These are phyloP conservation scores for Sapria himalayana DNA, from an alignment of 345 rosid species.

Conservation along the genomic window DNA sequence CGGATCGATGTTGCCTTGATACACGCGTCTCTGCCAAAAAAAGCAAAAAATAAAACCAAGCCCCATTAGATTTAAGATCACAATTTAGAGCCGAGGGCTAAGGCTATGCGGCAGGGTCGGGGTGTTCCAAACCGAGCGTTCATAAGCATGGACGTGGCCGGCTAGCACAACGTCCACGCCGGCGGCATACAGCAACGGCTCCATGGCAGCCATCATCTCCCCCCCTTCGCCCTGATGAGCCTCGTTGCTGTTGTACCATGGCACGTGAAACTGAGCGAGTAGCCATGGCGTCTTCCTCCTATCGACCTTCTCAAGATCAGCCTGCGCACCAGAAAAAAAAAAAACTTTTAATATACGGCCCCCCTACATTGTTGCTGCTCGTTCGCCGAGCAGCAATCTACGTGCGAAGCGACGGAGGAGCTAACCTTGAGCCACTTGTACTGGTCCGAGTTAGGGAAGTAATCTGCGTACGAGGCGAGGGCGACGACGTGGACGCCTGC, in stretches of 20 bases:
- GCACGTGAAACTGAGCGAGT: conserved; percentile 58
- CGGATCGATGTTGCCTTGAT: conserved; percentile 37
- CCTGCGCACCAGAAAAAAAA: conserved; percentile 17
- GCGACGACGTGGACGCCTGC: conserved; percentile 63
- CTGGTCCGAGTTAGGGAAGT: conserved; percentile 44
- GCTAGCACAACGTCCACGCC: conserved; percentile 55
- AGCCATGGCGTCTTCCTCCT: conserved; percentile 77
- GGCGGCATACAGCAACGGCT: conserved; percentile 64
- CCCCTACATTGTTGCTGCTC: not conserved
- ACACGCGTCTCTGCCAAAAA: conserved; percentile 41
- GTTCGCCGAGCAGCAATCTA: not conserved
- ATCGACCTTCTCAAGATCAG: conserved; percentile 62
- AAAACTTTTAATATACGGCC: not conserved
- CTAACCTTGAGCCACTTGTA: conserved; percentile 73
- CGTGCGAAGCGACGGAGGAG: not conserved
- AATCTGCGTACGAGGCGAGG: conserved; percentile 78
- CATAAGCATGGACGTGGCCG: conserved; percentile 97
- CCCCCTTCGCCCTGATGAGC: conserved; percentile 82
- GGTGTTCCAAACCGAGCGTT: conserved; percentile 41
- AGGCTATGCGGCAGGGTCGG: not conserved
- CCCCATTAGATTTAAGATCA: conserved; percentile 1
- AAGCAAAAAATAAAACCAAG: conserved; percentile 5
- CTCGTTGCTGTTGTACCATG: conserved; percentile 84
- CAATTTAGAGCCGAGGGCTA: not conserved
- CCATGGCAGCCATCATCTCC: conserved; percentile 65